Percentiles rank a stretch among this genome's conserved stretches.
These are phyloP conservation scores for Onygena corvina DNA, from an alignment of 2,329 filamentous ascomycete species.

Conservation along the genomic window DNA sequence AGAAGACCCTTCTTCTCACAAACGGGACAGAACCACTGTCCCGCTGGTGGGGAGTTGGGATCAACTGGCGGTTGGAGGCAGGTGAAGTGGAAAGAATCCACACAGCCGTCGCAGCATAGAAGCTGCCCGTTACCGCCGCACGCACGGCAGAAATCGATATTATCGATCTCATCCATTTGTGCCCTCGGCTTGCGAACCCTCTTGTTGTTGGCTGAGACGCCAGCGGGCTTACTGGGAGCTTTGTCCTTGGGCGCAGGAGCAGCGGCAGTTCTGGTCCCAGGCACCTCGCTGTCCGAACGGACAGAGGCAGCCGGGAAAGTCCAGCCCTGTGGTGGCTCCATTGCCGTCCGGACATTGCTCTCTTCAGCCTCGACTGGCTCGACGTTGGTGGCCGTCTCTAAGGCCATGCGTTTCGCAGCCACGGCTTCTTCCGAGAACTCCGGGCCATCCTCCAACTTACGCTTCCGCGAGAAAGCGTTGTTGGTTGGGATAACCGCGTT, in stretches of 20 bases:
- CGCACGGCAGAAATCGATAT: conserved; percentile 79
- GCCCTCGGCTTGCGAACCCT: conserved; percentile 12
- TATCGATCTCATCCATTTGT: conserved; percentile 41
- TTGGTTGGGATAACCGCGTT: conserved; percentile 16
- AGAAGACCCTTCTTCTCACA: conserved; percentile 44
- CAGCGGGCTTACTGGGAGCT: conserved; percentile 3
- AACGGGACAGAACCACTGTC: conserved; percentile 71
- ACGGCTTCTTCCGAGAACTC: conserved; percentile 21
- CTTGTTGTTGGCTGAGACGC: not conserved
- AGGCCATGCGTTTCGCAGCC: conserved; percentile 19
- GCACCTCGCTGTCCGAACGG: conserved; percentile 7
- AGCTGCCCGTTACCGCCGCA: conserved; percentile 76
- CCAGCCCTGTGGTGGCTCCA: conserved; percentile 7
- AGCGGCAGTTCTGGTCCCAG: conserved; percentile 5
- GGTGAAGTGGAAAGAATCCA: conserved; percentile 76
- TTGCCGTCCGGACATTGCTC: conserved; percentile 11
- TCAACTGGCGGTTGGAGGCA: conserved; percentile 74
- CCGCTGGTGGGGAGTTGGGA: conserved; percentile 51
- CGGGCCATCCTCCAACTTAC: conserved; percentile 22
- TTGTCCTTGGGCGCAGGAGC: conserved; percentile 2
- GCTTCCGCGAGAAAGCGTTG: conserved; percentile 20
- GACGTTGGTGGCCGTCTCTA: conserved; percentile 15
- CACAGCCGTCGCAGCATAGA: conserved; percentile 87
- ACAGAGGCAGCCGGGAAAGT: conserved; percentile 2
- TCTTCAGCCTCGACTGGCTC: conserved; percentile 1